Base-by-base conservation (phyloP, 139 green algal genomes). In the Coelastrella sp. region DNA sequence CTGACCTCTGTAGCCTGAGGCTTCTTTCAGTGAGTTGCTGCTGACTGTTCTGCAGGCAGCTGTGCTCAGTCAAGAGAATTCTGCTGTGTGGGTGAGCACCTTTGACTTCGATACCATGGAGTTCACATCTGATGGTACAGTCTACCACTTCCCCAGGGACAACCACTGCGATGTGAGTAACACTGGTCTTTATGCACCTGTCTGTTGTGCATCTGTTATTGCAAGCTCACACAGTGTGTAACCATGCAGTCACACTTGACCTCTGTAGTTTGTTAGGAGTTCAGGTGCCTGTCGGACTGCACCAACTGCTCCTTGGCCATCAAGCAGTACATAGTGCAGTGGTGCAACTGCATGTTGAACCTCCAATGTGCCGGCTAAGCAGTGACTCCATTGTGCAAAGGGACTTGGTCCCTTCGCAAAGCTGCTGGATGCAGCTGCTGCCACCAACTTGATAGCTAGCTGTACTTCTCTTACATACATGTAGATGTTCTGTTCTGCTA, bases 111-210 rank as follows among this genome's bases (percentile, higher is more conserved):
- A 85, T 38, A 48, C 23, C 48, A 57, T 88, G 32, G 84, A 88
- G 45, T 85, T 88, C 50, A 69, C 71, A 15, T 72, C 64, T 9
- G 45, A 84, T 48, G 76, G 66, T 19, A 9, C 9, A 1, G 67
- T 88, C 8, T 83, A 69, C 35, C 34, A 88, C 66, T 85, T 88
- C 53, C 84, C 84, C 11, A 59, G 84, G 8, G 66, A 79, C 50
- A 71, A 69, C 25, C 66, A 86, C 80, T 86, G 80, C 80, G 64
- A 86, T 27, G 67, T 86, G 40, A 84, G n/a, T n/a, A n/a, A n/a
- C n/a, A n/a, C n/a, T n/a, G n/a, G n/a, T n/a, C n/a, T n/a, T 27
- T 34, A 3, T 38, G 62, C 8, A 19, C 9, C 27, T 19, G 15
- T 8, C 19, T 5, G 62, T 38, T 2, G 21, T 8, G 53, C 17